A percentile compares a stretch with the other conserved stretches of the same genome.
These are phyloP conservation scores for Eucalyptus pauciflora DNA, from an alignment of 345 rosid genomes.

Conservation along the genomic window DNA sequence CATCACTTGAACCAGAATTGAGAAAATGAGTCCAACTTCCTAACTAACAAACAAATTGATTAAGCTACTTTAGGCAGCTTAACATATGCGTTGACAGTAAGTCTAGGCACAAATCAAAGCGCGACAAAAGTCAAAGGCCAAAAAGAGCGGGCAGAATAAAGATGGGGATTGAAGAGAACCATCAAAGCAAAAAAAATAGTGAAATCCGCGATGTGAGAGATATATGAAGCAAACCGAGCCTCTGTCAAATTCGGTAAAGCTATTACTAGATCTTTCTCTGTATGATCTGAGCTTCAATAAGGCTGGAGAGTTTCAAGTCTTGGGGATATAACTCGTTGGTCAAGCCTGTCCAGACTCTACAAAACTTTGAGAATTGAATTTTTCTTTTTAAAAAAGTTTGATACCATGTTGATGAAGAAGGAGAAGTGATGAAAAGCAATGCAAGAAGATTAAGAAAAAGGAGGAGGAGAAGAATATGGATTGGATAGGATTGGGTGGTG, in stretches of 20 bases:
- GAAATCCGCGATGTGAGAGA: not conserved
- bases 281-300: not conserved
- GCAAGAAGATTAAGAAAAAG: not conserved
- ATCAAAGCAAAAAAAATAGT: not conserved
- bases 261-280: not conserved
- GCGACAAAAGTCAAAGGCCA: fast-evolving
- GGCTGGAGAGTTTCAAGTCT: not conserved
- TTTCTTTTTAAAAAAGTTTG: not conserved
- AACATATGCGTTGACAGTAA: not conserved
- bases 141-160: no score
- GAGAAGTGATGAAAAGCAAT: not conserved
- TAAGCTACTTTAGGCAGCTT: not conserved
- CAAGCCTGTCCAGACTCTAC: not conserved
- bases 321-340: not conserved
- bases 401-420: not conserved
- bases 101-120: not conserved
- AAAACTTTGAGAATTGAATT: not conserved
- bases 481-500: not conserved
- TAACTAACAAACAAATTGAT: no score
- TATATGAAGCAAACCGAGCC: not conserved
- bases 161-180: not conserved
- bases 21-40: not conserved
- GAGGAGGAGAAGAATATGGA: fast-evolving
- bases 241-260: not conserved
- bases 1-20: no score